A percentile compares a stretch with the other conserved stretches of the same genome.
phyloP scores from a whole-genome alignment of 306 rosid genomes.

The Corylus heterophylla region DNA sequence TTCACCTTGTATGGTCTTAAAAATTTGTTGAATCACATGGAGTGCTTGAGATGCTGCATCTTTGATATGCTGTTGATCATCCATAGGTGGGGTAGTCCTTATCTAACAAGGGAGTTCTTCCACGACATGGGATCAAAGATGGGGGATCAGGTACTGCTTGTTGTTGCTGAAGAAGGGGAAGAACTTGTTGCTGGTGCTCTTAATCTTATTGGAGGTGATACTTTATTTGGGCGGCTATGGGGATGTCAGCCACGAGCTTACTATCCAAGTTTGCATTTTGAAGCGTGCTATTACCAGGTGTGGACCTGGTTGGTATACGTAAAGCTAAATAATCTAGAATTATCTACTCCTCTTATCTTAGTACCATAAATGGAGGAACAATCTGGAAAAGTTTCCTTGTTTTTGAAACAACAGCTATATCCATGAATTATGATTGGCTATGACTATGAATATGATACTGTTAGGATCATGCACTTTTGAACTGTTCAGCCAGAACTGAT shows the following conservation, averaged over 20 bases:
- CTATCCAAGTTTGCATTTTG: conserved; percentile 92
- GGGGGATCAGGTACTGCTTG: conserved; percentile 83
- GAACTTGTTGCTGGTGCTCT: conserved; percentile 94
- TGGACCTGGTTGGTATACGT: not conserved
- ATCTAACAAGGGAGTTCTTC: conserved; percentile 84
- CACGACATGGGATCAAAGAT: conserved; percentile 79
- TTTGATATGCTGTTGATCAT: conserved; percentile 25
- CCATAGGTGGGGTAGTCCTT: conserved; percentile 93
- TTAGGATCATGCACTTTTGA: not conserved
- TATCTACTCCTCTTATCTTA: not conserved
- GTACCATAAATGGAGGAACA: not conserved
- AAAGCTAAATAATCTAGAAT: not conserved
- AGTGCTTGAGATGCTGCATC: conserved; percentile 17
- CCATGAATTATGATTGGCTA: not conserved
- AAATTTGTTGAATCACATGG: conserved; percentile 16
- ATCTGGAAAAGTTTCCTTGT: not conserved
- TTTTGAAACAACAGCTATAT: not conserved
- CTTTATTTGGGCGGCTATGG: conserved; percentile 91
- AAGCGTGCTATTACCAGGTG: conserved; percentile 98
- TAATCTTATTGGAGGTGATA: conserved; percentile 93
- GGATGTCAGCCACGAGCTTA: conserved; percentile 72
- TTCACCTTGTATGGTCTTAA: not conserved
- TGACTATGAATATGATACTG: not conserved
- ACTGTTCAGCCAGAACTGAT: not conserved
- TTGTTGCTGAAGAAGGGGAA: conserved; percentile 84